A percentile compares a stretch with the other conserved stretches of the same genome.
phyloP scores from a whole-genome alignment of 164 flowering plant species.

The Amborella trichopoda region DNA sequence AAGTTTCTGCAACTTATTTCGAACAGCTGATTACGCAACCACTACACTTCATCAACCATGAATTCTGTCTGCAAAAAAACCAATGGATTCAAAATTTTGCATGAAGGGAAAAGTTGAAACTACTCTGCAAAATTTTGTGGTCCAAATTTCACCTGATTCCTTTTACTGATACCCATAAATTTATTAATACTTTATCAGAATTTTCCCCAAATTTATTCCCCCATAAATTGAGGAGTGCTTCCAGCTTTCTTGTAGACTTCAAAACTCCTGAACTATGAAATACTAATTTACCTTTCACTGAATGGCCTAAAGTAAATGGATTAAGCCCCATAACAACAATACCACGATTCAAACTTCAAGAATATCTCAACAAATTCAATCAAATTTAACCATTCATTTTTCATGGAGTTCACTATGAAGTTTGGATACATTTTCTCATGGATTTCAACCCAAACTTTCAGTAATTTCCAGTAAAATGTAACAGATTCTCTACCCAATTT shows the following conservation, averaged over 20 bases:
- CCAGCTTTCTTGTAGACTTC: no score
- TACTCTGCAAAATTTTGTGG: background rate
- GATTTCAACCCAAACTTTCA: background rate
- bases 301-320: no score
- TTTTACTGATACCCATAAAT: background rate
- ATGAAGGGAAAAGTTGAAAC: background rate
- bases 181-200: background rate
- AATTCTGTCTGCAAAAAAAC: slow-evolving; percentile 65
- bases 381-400: background rate
- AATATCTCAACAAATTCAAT: background rate
- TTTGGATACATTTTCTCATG: background rate
- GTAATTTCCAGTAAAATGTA: background rate
- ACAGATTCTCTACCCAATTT: background rate
- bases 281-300: no score
- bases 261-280: no score
- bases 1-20: slow-evolving; percentile 52
- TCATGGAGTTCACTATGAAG: background rate
- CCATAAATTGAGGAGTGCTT: no score
- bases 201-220: no score
- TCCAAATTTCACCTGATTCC: no score
- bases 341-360: background rate
- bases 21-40: slow-evolving; percentile 79
- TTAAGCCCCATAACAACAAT: no score
- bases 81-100: slow-evolving; percentile 2
- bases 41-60: slow-evolving; percentile 91